Conservation (phyloP, 1,284 basidiomycete species). For the Apiotrichum siamense region DNA sequence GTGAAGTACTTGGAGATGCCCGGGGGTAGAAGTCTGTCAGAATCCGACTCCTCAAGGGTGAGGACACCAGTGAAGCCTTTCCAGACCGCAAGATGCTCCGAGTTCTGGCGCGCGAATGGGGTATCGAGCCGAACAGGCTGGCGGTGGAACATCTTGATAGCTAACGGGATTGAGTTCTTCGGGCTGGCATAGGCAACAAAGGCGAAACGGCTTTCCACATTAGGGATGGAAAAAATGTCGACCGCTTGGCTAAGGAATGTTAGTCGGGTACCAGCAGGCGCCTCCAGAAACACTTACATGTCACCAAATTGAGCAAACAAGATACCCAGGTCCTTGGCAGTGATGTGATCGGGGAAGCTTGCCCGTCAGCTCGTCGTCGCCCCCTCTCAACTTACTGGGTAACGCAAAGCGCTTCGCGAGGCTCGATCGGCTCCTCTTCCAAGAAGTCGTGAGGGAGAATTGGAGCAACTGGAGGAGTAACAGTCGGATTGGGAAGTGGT, state of each 20-base stretch:
- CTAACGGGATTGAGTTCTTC: constrained; percentile 17
- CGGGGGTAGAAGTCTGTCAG: constrained; percentile 33
- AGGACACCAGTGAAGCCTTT: constrained; percentile 31
- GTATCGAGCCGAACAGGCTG: constrained; percentile 31
- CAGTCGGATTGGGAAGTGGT: not conserved
- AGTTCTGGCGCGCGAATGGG: constrained; percentile 27
- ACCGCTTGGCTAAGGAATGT: constrained; percentile 40
- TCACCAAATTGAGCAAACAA: constrained; percentile 45
- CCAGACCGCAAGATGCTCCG: constrained; percentile 37
- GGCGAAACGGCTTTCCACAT: constrained; percentile 39
- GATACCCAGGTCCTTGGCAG: constrained; percentile 44
- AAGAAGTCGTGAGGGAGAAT: not conserved
- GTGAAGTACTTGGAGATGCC: constrained; percentile 31
- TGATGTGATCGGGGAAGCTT: constrained; percentile 40
- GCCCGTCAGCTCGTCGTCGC: not conserved
- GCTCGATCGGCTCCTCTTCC: constrained; percentile 19
- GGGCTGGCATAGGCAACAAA: constrained; percentile 38
- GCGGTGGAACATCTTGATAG: constrained; percentile 31
- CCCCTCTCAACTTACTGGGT: constrained; percentile 27
- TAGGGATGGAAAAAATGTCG: constrained; percentile 45
- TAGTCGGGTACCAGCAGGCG: constrained; percentile 2
- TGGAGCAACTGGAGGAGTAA: not conserved
- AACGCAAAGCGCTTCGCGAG: constrained; percentile 34
- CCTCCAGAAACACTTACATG: constrained; percentile 30
- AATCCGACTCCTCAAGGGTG: constrained; percentile 35